Conservation (phyloP, 805 yeast genomes). For the Candida stauntonica region DNA sequence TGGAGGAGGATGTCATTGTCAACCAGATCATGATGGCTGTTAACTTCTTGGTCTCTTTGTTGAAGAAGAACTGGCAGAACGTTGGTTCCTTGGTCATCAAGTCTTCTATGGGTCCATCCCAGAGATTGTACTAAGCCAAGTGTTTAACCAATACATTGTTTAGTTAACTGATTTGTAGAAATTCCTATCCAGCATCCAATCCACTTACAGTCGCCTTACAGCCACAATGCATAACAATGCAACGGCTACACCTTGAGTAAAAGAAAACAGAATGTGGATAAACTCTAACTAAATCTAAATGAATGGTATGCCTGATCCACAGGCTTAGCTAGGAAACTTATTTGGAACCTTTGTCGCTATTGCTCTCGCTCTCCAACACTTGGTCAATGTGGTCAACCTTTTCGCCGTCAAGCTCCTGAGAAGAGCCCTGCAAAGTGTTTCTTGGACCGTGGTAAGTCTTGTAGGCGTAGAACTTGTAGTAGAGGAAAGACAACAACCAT, state of each 20-base stretch:
- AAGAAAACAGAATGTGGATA: too few species aligned
- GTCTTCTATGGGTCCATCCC: conserved; percentile 99
- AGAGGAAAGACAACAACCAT: conserved; percentile 49
- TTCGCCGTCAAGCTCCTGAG: conserved; percentile 3
- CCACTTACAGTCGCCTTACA: too few species aligned
- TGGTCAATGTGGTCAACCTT: neutral
- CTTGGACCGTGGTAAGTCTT: conserved; percentile 56
- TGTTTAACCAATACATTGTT: neutral
- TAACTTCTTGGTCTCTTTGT: conserved; percentile 97
- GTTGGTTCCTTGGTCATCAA: conserved; percentile 99
- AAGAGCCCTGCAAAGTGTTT: neutral
- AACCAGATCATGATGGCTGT: conserved; percentile 98
- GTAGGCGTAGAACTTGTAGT: conserved; percentile 49
- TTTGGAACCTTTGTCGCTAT: too few species aligned
- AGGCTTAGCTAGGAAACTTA: too few species aligned
- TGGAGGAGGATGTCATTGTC: conserved; percentile 94
- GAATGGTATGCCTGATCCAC: too few species aligned
- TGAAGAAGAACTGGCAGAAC: conserved; percentile 99
- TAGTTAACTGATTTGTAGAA: too few species aligned
- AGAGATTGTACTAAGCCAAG: conserved; percentile 88
- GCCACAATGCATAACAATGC: too few species aligned
- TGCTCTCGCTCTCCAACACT: too few species aligned
- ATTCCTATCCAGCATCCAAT: too few species aligned
- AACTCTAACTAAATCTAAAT: too few species aligned
- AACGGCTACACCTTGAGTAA: too few species aligned